phyloP scores from a whole-genome alignment of 2,329 filamentous ascomycete genomes.

The Penicillium sp. region DNA sequence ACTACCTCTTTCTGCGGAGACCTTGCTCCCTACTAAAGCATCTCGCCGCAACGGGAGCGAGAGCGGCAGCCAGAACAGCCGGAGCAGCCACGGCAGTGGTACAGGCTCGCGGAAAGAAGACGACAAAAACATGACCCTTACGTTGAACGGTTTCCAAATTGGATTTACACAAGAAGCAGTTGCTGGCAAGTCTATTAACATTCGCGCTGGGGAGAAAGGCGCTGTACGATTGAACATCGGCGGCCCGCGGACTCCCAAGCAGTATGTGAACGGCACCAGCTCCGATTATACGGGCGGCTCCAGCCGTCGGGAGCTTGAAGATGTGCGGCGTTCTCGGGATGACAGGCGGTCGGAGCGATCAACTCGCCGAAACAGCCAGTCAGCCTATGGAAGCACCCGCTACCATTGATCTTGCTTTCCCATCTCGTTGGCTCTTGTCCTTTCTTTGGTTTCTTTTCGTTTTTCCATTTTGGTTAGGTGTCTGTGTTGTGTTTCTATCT shows the following conservation, averaged over 20 bases:
- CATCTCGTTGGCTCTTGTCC: background rate
- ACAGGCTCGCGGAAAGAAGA: slow-evolving; percentile 35
- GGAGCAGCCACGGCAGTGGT: slow-evolving; percentile 41
- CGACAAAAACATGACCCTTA: slow-evolving; percentile 39
- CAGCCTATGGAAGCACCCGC: slow-evolving; percentile 31
- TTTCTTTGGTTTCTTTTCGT: background rate
- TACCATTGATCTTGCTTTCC: slow-evolving; percentile 10
- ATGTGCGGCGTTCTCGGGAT: slow-evolving; percentile 32
- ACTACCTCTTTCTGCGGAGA: slow-evolving; percentile 36
- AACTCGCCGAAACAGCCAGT: slow-evolving; percentile 39
- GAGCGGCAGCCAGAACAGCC: slow-evolving; percentile 41
- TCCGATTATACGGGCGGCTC: slow-evolving; percentile 34
- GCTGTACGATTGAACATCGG: slow-evolving; percentile 40
- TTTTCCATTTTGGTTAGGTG: slow-evolving; percentile 6
- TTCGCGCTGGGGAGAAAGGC: slow-evolving; percentile 39
- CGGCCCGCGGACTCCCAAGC: slow-evolving; percentile 33
- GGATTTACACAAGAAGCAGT: slow-evolving; percentile 37
- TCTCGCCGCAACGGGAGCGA: slow-evolving; percentile 35
- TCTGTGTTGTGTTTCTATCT: slow-evolving; percentile 10
- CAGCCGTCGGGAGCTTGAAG: slow-evolving; percentile 33
- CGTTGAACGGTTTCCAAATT: slow-evolving; percentile 41
- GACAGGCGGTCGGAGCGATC: slow-evolving; percentile 38
- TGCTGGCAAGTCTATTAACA: slow-evolving; percentile 39
- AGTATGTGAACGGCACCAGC: slow-evolving; percentile 32
- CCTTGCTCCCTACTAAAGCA: slow-evolving; percentile 33